Percentiles rank a stretch among this genome's conserved stretches.
Conservation (phyloP, 768 basidiomycete genomes). For the Mrakia gelida region DNA sequence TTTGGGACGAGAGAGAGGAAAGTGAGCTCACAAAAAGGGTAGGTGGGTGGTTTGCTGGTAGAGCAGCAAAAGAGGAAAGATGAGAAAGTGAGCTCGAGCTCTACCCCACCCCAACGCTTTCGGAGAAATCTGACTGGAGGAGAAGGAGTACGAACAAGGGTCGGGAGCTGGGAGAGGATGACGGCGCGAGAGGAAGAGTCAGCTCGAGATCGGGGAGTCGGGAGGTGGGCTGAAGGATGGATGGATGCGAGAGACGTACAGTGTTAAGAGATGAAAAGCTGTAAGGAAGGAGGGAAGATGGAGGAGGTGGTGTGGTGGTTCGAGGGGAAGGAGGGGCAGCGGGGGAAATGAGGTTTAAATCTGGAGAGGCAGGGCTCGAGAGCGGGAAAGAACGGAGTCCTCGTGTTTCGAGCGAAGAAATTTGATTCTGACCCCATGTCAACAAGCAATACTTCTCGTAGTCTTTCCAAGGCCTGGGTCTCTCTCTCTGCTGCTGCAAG, state of each 20-base stretch:
- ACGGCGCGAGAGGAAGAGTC: not conserved
- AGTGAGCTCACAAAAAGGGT: not conserved
- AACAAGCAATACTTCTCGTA: not conserved
- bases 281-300: not conserved
- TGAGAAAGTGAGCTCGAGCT: not conserved
- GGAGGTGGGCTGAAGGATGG: not conserved
- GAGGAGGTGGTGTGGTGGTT: not conserved
- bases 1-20: no score
- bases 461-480: not conserved
- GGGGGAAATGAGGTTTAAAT: not conserved
- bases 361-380: not conserved
- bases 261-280: no score
- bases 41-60: not conserved
- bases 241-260: not conserved
- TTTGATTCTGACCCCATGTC: not conserved
- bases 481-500: not conserved
- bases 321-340: not conserved
- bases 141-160: not conserved
- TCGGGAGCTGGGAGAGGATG: not conserved
- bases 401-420: not conserved
- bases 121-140: not conserved
- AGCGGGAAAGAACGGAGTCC: not conserved
- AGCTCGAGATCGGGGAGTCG: not conserved
- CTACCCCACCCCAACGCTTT: not conserved
- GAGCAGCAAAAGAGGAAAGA: not conserved